Evolutionary conservation across 2,329 filamentous ascomycete species (phyloP).

Genomic region (Diaporthe sp.): DNA sequence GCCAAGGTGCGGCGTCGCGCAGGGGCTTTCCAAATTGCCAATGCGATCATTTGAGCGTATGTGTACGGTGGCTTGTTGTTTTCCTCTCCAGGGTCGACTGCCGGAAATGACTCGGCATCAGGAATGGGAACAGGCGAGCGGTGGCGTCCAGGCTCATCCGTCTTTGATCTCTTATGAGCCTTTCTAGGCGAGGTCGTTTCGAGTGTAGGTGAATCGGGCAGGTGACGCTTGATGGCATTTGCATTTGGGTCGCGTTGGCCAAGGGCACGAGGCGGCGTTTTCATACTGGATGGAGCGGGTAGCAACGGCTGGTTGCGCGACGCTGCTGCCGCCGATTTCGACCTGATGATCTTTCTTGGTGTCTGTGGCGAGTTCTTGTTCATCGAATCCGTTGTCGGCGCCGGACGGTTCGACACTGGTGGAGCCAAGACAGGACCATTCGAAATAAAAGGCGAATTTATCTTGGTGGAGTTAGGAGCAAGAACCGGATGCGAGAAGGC

Average conservation of each 20-base stretch:
- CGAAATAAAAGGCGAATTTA: constrained; percentile 37
- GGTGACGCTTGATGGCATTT: constrained; percentile 30
- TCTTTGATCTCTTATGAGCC: constrained; percentile 39
- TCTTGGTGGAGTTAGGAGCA: constrained; percentile 33
- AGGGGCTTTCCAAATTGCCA: constrained; percentile 92
- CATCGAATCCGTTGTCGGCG: constrained; percentile 38
- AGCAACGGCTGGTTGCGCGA: constrained; percentile 37
- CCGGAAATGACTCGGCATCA: constrained; percentile 83
- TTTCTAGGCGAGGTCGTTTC: constrained; percentile 40
- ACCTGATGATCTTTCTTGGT: constrained; percentile 37
- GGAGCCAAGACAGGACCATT: constrained; percentile 39
- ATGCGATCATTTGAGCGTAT: constrained; percentile 95
- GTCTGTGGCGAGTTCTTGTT: constrained; percentile 40
- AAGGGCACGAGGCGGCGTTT: constrained; percentile 36
- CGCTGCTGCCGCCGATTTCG: constrained; percentile 30
- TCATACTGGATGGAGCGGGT: constrained; percentile 37
- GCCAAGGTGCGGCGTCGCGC: constrained; percentile 87
- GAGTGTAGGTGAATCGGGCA: constrained; percentile 39
- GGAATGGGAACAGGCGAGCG: constrained; percentile 62
- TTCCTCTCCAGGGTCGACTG: constrained; percentile 78
- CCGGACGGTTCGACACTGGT: constrained; percentile 29
- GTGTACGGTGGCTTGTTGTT: constrained; percentile 91
- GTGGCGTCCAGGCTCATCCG: constrained; percentile 40
- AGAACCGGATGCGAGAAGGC: constrained; percentile 35
- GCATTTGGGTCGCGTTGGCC: constrained; percentile 39